A percentile compares a stretch with the other conserved stretches of the same genome.
These are phyloP conservation scores for Chloranthus sessilifolius DNA, from an alignment of 164 flowering plant species.

Conservation along the genomic window DNA sequence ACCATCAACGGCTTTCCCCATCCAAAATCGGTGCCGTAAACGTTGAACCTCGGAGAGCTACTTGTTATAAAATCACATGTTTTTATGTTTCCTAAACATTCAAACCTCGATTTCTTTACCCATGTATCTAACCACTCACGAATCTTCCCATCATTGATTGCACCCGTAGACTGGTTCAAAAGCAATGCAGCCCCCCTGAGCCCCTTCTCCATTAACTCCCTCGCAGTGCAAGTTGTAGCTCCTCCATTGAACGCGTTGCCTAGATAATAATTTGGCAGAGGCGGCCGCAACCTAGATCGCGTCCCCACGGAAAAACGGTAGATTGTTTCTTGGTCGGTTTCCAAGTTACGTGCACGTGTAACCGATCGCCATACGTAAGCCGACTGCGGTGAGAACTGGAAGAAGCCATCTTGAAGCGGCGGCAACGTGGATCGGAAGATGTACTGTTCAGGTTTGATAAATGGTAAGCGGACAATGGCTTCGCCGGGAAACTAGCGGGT, in stretches of 20 bases:
- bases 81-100: slow-evolving; percentile 56
- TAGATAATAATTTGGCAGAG: slow-evolving; percentile 34
- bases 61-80: slow-evolving; percentile 69
- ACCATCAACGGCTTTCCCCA: slow-evolving; percentile 65
- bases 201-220: slow-evolving; percentile 25
- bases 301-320: slow-evolving; percentile 28
- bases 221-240: slow-evolving; percentile 9
- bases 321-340: slow-evolving; percentile 12
- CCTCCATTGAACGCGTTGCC: slow-evolving; percentile 26
- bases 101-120: slow-evolving; percentile 45
- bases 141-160: slow-evolving; percentile 41
- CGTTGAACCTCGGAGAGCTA: slow-evolving; percentile 64
- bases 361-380: slow-evolving; percentile 34
- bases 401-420: slow-evolving; percentile 1
- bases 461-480: background rate
- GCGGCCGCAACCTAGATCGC: slow-evolving; percentile 38
- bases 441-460: background rate
- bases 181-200: slow-evolving; percentile 38
- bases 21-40: slow-evolving; percentile 71
- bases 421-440: background rate
- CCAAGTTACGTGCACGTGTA: slow-evolving; percentile 8
- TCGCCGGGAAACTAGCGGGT: background rate
- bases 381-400: slow-evolving; percentile 31
- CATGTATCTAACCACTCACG: slow-evolving; percentile 40
- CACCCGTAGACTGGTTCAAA: slow-evolving; percentile 49